Percentiles rank a stretch among this genome's conserved stretches.
phyloP scores from a whole-genome alignment of 495 filamentous ascomycete species.

The Massariosphaeria phaeospora region DNA sequence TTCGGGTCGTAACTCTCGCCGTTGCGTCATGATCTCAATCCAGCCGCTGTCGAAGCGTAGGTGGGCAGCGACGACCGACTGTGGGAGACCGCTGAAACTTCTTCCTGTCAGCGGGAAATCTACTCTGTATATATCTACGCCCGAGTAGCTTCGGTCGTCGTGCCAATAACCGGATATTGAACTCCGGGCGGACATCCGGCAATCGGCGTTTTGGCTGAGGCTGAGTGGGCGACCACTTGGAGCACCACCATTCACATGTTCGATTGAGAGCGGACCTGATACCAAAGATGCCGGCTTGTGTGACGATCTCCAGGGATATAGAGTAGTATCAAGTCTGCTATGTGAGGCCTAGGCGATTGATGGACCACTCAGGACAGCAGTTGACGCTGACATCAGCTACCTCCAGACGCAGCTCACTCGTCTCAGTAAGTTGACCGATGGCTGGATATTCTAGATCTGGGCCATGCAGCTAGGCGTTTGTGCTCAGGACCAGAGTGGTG shows the following conservation, averaged over 20 bases:
- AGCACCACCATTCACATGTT: constrained; percentile 4
- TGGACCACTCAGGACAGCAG: constrained; percentile 2
- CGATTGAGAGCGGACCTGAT: background rate
- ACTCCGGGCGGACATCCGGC: constrained; percentile 7
- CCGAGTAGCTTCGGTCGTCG: background rate
- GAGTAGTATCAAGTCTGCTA: constrained; percentile 9
- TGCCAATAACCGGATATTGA: background rate
- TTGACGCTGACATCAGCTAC: constrained; percentile 17
- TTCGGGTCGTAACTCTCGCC: too few relatives aligned
- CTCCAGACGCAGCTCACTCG: too few relatives aligned
- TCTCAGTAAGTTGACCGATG: background rate
- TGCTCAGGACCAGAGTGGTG: too few relatives aligned
- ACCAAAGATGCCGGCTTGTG: background rate
- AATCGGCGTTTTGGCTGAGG: constrained; percentile 12
- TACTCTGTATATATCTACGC: background rate
- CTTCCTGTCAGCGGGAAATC: background rate
- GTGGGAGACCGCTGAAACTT: background rate
- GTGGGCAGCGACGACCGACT: too few relatives aligned
- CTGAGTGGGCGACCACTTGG: constrained; percentile 2
- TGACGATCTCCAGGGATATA: constrained; percentile 21
- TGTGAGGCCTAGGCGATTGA: constrained; percentile 8
- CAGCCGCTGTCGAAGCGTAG: too few relatives aligned
- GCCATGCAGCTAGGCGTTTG: too few relatives aligned
- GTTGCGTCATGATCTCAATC: too few relatives aligned
- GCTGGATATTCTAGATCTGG: too few relatives aligned